Conservation (phyloP, 495 filamentous ascomycete species). For the Penicillium subrubescens region DNA sequence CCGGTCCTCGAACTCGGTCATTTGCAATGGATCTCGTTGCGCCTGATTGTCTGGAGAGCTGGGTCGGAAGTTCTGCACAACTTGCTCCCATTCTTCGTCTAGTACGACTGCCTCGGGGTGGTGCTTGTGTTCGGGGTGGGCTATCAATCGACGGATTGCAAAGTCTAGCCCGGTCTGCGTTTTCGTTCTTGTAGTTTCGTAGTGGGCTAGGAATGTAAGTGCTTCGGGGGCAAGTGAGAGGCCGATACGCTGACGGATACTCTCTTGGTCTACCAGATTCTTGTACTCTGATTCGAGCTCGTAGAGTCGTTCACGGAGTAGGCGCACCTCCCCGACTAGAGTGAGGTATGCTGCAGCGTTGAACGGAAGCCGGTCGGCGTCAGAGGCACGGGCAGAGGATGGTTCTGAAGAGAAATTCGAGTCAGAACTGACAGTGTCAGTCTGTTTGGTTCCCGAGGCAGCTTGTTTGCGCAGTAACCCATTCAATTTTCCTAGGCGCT, state of each 20-base stretch:
- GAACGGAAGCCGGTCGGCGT: neutral
- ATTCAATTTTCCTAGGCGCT: conserved; percentile 22
- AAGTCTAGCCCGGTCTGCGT: conserved; percentile 25
- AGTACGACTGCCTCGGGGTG: neutral
- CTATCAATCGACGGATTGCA: conserved; percentile 9
- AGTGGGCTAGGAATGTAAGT: conserved; percentile 26
- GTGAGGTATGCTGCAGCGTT: conserved; percentile 26
- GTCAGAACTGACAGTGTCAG: neutral
- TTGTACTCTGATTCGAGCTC: conserved; percentile 30
- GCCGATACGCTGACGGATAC: conserved; percentile 11
- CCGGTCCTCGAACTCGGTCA: conserved; percentile 15
- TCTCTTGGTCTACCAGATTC: conserved; percentile 21
- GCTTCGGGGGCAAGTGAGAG: conserved; percentile 27
- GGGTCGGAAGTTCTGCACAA: conserved; percentile 3
- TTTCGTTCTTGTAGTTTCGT: conserved; percentile 19
- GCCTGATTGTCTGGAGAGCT: neutral
- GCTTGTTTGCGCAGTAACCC: neutral
- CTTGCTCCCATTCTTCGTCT: conserved; percentile 3
- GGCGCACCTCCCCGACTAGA: conserved; percentile 29
- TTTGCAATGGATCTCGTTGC: conserved; percentile 16
- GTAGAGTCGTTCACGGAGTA: conserved; percentile 30
- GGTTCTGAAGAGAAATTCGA: neutral
- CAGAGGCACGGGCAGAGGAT: neutral
- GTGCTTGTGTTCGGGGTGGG: conserved; percentile 9
- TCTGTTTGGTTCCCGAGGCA: neutral